These are phyloP conservation scores for Myriosclerotinia scirpicola DNA, from an alignment of 2,329 filamentous ascomycete species.

Conservation along the genomic window DNA sequence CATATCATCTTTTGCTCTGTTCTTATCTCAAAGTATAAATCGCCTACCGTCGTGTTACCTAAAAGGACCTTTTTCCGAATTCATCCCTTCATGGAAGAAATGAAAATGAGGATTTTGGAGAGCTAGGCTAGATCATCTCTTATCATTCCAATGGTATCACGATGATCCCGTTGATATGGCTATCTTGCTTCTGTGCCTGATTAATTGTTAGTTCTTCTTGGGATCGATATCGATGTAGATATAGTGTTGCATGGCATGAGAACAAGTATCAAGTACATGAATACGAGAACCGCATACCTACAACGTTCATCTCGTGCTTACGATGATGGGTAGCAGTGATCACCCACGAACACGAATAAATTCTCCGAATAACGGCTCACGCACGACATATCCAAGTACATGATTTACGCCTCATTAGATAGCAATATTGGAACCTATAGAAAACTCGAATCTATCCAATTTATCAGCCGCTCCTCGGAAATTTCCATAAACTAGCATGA, in stretches of 20 bases:
- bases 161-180: not conserved
- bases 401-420: not conserved
- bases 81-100: not conserved
- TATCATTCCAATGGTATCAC: not conserved
- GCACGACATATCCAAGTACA: conserved; percentile 13
- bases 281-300: not conserved
- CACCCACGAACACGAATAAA: conserved; percentile 1
- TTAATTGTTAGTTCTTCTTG: not conserved
- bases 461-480: conserved; percentile 7
- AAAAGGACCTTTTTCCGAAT: conserved; percentile 18
- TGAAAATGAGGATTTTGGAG: not conserved
- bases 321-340: not conserved
- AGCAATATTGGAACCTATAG: not conserved
- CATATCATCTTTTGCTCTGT: conserved; percentile 5
- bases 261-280: not conserved
- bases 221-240: not conserved
- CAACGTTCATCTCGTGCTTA: conserved; percentile 10
- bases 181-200: conserved; percentile 12
- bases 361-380: conserved; percentile 3
- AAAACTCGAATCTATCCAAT: conserved; percentile 1
- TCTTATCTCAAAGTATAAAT: conserved; percentile 7
- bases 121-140: not conserved
- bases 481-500: not conserved
- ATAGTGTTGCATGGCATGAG: not conserved
- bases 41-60: conserved; percentile 10